phyloP scores from a whole-genome alignment of 768 basidiomycete species.

The Xerocomellus intermedius region DNA sequence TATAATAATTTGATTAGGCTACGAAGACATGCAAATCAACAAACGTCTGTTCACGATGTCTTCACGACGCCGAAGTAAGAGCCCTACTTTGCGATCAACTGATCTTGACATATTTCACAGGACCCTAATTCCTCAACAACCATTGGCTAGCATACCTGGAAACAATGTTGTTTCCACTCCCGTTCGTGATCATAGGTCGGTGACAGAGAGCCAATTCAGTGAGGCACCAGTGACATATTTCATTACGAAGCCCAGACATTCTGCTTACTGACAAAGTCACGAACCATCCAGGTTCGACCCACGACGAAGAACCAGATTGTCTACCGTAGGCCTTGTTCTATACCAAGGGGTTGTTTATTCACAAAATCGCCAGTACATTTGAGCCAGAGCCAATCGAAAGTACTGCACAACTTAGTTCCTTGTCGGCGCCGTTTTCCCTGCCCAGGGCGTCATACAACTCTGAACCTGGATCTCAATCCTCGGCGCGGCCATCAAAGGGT shows the following conservation, averaged over 20 bases:
- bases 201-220: neutral
- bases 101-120: neutral
- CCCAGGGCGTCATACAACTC: slow-evolving; percentile 23
- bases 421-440: neutral
- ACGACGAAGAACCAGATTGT: slow-evolving; percentile 15
- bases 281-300: neutral
- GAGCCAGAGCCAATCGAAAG: slow-evolving; percentile 8
- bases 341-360: neutral
- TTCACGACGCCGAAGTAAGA: slow-evolving; percentile 11
- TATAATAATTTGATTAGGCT: slow-evolving; percentile 1
- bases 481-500: neutral
- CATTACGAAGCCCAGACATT: slow-evolving; percentile 4
- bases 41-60: neutral
- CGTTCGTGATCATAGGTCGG: slow-evolving; percentile 10
- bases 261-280: neutral
- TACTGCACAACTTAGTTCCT: neutral
- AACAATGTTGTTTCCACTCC: neutral
- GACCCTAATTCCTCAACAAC: neutral
- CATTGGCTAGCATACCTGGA: neutral
- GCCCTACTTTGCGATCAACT: neutral
- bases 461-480: slow-evolving; percentile 4
- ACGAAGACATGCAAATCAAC: slow-evolving; percentile 2
- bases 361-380: slow-evolving; percentile 11
- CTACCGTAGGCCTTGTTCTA: slow-evolving; percentile 16
- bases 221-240: slow-evolving; percentile 1